phyloP scores from a whole-genome alignment of 257 asterid genomes.

The Linaria vulgaris region DNA sequence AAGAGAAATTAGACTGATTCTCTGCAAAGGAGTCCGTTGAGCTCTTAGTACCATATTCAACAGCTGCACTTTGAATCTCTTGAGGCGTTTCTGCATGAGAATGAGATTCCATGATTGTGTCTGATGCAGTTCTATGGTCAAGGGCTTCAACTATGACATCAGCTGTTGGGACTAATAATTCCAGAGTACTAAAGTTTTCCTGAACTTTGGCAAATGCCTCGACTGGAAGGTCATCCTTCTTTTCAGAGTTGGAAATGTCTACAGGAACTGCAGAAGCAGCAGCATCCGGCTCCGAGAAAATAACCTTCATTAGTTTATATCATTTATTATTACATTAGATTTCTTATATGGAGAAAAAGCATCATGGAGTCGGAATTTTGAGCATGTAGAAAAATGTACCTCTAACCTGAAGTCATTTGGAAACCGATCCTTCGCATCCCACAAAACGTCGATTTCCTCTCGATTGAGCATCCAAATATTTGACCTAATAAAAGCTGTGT shows the following conservation, averaged over 20 bases:
- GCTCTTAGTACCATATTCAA: conserved; percentile 36
- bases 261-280: conserved; percentile 54
- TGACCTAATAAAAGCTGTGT: conserved; percentile 93
- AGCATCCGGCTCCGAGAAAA: conserved; percentile 90
- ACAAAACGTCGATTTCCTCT: conserved; percentile 73
- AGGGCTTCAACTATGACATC: conserved; percentile 60
- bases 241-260: conserved; percentile 74
- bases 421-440: conserved; percentile 87
- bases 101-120: conserved; percentile 39
- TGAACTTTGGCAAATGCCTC: conserved; percentile 93
- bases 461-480: conserved; percentile 85
- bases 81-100: conserved; percentile 41
- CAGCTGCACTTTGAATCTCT: conserved; percentile 35
- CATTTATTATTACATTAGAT: conserved; percentile 23
- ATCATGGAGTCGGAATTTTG: conserved; percentile 17
- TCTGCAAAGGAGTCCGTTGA: conserved; percentile 29
- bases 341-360: conserved; percentile 22
- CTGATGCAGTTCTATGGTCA: conserved; percentile 50
- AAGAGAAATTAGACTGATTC: conserved; percentile 32
- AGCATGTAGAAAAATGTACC: conserved; percentile 40
- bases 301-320: conserved; percentile 58
- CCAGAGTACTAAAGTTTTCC: conserved; percentile 83
- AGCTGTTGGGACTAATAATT: conserved; percentile 69
- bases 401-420: conserved; percentile 90
- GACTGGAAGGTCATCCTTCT: conserved; percentile 92